Evolutionary conservation across 805 yeast genomes (phyloP).

Genomic region (Ascoidea rubescens): DNA sequence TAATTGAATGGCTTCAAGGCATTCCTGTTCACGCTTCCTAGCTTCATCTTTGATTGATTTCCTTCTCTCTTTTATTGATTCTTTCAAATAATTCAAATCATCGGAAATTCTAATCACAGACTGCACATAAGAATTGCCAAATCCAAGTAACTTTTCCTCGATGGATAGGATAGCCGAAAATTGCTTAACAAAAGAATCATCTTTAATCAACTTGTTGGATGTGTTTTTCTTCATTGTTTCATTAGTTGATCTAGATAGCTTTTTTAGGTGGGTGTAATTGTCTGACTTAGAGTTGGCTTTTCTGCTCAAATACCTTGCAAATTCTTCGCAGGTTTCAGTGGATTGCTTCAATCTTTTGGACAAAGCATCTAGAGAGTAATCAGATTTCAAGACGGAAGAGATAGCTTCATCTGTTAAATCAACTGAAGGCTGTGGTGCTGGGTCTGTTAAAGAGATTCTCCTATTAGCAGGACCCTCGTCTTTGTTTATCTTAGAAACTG

Average conservation of each 20-base stretch:
- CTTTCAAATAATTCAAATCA: conserved; percentile 59
- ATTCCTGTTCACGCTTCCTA: conserved; percentile 69
- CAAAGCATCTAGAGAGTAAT: conserved; percentile 62
- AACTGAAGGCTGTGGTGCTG: conserved; percentile 17
- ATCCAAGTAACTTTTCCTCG: conserved; percentile 64
- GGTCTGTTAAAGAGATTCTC: neutral
- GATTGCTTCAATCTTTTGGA: conserved; percentile 67
- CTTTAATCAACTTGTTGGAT: conserved; percentile 22
- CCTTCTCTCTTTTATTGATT: conserved; percentile 57
- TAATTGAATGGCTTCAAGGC: conserved; percentile 61
- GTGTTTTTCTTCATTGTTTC: conserved; percentile 31
- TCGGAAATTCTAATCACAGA: conserved; percentile 78
- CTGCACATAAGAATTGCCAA: conserved; percentile 62
- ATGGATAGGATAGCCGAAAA: conserved; percentile 58
- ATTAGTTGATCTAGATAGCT: conserved; percentile 46
- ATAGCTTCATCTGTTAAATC: conserved; percentile 37
- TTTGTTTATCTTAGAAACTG: neutral
- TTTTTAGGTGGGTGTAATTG: conserved; percentile 58
- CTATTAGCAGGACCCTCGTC: neutral
- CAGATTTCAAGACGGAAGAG: conserved; percentile 42
- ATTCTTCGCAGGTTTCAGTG: conserved; percentile 73
- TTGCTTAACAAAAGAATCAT: conserved; percentile 51
- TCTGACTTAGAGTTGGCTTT: conserved; percentile 71
- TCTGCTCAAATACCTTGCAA: conserved; percentile 63
- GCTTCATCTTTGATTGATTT: conserved; percentile 75